These are phyloP conservation scores for Tritrichomonas musculus DNA, from an alignment of 208 protist species.

Conservation along the genomic window DNA sequence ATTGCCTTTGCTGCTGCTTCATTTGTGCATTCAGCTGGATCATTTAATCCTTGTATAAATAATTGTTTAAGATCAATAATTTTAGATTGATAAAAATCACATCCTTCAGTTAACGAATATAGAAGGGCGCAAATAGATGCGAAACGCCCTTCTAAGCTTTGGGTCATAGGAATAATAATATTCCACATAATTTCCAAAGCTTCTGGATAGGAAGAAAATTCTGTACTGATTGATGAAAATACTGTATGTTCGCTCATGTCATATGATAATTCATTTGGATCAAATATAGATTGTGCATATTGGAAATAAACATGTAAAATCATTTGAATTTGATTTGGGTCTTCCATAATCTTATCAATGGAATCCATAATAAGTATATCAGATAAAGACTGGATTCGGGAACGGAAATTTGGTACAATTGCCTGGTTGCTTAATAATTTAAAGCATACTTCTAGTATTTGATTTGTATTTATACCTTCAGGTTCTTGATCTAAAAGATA, in stretches of 20 bases:
- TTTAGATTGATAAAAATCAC: neutral
- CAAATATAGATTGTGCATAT: neutral
- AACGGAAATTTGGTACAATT: neutral
- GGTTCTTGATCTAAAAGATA: neutral
- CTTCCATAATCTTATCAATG: neutral
- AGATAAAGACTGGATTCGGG: neutral
- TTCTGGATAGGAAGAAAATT: neutral
- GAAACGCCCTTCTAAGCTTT: neutral
- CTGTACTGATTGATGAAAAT: neutral
- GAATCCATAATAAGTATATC: neutral
- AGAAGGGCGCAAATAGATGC: neutral
- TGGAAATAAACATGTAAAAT: neutral
- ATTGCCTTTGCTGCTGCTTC: neutral
- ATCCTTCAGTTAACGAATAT: neutral
- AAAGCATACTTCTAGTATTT: neutral
- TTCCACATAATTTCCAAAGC: neutral
- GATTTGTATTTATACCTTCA: neutral
- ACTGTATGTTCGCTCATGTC: neutral
- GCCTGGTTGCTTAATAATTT: neutral
- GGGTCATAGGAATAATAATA: neutral
- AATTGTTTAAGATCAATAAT: neutral
- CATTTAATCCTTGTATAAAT: neutral
- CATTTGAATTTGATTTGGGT: neutral
- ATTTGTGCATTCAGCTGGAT: neutral
- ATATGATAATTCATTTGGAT: neutral